A percentile compares a stretch with the other conserved stretches of the same genome.
Evolutionary conservation across 225 moss, liverwort and hornwort species (phyloP).

Genomic region (Asterella californica): DNA sequence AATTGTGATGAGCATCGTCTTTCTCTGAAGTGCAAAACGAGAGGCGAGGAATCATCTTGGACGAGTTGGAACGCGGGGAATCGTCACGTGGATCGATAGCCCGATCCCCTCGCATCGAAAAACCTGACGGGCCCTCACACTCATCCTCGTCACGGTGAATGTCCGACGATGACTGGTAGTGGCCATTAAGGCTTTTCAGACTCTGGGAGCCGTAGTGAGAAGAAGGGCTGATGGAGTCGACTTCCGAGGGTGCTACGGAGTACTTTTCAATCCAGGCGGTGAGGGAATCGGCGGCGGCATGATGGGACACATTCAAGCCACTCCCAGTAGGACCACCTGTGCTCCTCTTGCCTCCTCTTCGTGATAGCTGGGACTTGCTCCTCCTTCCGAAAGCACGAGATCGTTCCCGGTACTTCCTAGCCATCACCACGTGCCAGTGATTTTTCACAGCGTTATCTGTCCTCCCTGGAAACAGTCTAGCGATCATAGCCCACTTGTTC

Average conservation of each 20-base stretch:
- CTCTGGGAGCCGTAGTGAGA: constrained; percentile 39
- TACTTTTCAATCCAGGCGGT: constrained; percentile 92
- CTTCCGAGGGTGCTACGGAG: constrained; percentile 36
- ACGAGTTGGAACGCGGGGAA: constrained; percentile 51
- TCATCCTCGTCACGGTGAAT: constrained; percentile 40
- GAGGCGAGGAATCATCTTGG: constrained; percentile 56
- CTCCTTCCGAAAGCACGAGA: constrained; percentile 79
- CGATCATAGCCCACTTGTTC: constrained; percentile 99
- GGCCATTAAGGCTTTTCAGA: constrained; percentile 29
- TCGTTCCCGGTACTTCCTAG: constrained; percentile 80
- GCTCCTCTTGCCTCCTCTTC: constrained; percentile 58
- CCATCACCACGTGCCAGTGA: constrained; percentile 97
- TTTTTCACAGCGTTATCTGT: constrained; percentile 99
- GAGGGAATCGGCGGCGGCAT: constrained; percentile 55
- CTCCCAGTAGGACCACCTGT: constrained; percentile 32
- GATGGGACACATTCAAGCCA: constrained; percentile 32
- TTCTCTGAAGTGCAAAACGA: constrained; percentile 45
- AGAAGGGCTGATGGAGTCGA: constrained; percentile 38
- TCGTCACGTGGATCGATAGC: constrained; percentile 38
- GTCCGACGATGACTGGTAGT: constrained; percentile 40
- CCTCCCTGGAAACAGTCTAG: constrained; percentile 86
- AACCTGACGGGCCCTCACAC: constrained; percentile 33
- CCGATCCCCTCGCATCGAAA: constrained; percentile 24
- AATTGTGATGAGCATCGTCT: constrained; percentile 31
- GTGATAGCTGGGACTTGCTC: constrained; percentile 63